These are phyloP conservation scores for Leptomonas pyrrhocoris DNA, from an alignment of 208 protist species.

Conservation along the genomic window DNA sequence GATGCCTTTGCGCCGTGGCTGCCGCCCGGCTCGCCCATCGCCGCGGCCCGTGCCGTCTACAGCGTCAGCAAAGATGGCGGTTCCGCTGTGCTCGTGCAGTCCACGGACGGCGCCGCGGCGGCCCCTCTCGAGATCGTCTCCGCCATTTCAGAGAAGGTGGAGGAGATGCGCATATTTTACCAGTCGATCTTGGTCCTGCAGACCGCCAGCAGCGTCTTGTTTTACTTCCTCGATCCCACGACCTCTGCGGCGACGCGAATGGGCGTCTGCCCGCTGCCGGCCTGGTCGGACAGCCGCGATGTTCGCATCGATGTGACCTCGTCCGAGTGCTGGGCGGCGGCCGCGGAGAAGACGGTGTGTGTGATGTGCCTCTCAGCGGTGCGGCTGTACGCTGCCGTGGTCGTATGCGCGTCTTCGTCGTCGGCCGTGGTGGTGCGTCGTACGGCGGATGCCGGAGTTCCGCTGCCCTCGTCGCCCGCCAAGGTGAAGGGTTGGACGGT, in stretches of 20 bases:
- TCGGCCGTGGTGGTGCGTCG: conserved; percentile 25
- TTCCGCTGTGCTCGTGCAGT: conserved; percentile 17
- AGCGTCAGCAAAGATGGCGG: conserved; percentile 20
- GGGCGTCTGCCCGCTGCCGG: conserved; percentile 20
- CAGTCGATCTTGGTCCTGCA: conserved; percentile 43
- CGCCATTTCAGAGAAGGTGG: conserved; percentile 16
- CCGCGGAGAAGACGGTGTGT: conserved; percentile 16
- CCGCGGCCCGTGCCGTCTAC: conserved; percentile 17
- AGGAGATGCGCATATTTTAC: conserved; percentile 40
- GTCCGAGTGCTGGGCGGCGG: conserved; percentile 11
- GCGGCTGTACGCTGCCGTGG: conserved; percentile 17
- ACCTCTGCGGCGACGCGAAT: conserved; percentile 17
- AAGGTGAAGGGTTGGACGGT: conserved; percentile 33
- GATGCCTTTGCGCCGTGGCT: conserved; percentile 51
- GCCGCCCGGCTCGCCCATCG: conserved; percentile 27
- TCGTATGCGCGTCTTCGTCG: conserved; percentile 18
- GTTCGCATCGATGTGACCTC: conserved; percentile 12
- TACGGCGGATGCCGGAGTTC: conserved; percentile 25
- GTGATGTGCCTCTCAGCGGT: conserved; percentile 20
- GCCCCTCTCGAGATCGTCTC: conserved; percentile 15
- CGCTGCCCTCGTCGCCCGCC: conserved; percentile 15
- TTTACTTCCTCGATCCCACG: conserved; percentile 48
- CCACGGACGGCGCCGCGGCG: conserved; percentile 8
- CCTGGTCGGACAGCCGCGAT: not conserved
- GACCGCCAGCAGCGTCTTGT: conserved; percentile 30